Evolutionary conservation across 345 rosid species (phyloP), one percentile per base, ranked within the genome.

Genomic region (Lumnitzera racemosa): DNA sequence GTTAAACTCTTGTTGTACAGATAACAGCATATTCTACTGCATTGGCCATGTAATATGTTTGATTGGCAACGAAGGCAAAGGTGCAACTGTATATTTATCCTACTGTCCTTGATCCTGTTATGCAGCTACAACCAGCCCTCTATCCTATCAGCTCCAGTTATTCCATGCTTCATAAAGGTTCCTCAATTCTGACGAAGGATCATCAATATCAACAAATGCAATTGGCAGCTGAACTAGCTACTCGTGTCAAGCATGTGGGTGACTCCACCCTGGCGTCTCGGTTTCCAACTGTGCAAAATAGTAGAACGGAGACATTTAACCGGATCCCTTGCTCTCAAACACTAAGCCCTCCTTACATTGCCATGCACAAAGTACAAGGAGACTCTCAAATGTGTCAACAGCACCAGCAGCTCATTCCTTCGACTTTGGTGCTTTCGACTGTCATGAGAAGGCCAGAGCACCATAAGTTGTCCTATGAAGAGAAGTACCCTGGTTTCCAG

Each of bases 361-460:
- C 78, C 23, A 16, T 75, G 31, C 49, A 52, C 15, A 78, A 70
- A 65, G 59, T 57, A 16, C 15, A 54, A 15, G 68, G 74, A 70
- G 71, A 78, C 68, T 15, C 66, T 43, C 64, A 59, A 53, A 51
- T 76, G 57, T 80, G 70, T 24, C 79, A 75, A 11, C 81, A 73
- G 24, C 77, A 56, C 13, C 74, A 66, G 27, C 80, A 68, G 57
- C 59, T 72, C 52, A 52, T 79, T 79, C 59, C 80, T 63, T 55
- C 81, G 13, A 46, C 87, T 3, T 59, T 81, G n/a, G 60, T 75
- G 63, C 71, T 81, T 4, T 70, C 64, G 52, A 51, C 76, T 1
- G 55, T 70, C 67, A 62, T 64, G 55, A 85, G 75, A 57, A 83
- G 74, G 67, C 84, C 76, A 62, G 95, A 76, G 57, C 81, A 66